phyloP scores from a whole-genome alignment of 805 yeast species.

The Teunomyces barrocoloradensis region DNA sequence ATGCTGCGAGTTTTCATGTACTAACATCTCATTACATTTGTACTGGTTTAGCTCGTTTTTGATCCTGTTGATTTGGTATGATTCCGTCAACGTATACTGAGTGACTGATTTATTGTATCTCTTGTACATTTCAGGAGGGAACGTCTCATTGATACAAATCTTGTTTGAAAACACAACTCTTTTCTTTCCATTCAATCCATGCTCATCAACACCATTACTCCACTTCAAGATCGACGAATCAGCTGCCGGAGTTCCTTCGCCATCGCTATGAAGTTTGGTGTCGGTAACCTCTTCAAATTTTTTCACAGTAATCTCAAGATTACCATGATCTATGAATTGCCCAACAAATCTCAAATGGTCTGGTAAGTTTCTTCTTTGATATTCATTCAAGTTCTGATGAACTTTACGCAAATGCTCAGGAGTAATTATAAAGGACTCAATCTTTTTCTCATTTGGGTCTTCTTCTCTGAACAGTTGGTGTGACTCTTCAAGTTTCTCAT shows the following conservation, averaged over 20 bases:
- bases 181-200: constrained; percentile 12
- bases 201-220: background rate
- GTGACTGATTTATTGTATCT: constrained; percentile 53
- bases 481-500: constrained; percentile 6
- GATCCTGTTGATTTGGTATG: constrained; percentile 50
- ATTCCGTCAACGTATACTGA: constrained; percentile 50
- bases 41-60: constrained; percentile 63
- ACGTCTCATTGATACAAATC: constrained; percentile 51
- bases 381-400: constrained; percentile 21
- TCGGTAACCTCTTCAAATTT: constrained; percentile 27
- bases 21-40: constrained; percentile 65
- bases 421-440: constrained; percentile 6
- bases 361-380: constrained; percentile 27
- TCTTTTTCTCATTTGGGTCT: background rate
- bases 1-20: constrained; percentile 57
- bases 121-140: constrained; percentile 50
- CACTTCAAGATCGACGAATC: constrained; percentile 6
- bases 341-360: constrained; percentile 32
- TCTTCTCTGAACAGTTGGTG: background rate
- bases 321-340: constrained; percentile 35
- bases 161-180: constrained; percentile 46
- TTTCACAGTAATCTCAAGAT: constrained; percentile 27
- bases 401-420: constrained; percentile 25
- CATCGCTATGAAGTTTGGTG: background rate
- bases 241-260: background rate